A percentile compares a stretch with the other conserved stretches of the same genome.
Evolutionary conservation across 306 rosid species (phyloP).

Genomic region (Casuarina cunninghamiana): DNA sequence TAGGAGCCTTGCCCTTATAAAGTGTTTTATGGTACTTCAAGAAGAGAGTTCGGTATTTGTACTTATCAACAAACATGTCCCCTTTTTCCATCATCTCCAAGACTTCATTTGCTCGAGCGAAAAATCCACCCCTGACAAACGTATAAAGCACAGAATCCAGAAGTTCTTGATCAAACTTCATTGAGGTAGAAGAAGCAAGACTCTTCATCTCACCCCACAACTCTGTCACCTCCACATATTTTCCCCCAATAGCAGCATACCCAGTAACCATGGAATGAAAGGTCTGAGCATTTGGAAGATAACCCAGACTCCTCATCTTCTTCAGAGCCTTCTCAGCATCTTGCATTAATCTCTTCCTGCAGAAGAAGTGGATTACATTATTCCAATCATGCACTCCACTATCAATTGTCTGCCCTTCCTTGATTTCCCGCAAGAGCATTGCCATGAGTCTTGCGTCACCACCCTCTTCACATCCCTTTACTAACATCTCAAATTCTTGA

Average conservation of each 20-base stretch:
- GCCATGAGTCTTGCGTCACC: constrained; percentile 56
- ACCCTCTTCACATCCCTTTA: constrained; percentile 40
- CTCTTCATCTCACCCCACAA: constrained; percentile 92
- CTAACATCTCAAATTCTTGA: constrained; percentile 43
- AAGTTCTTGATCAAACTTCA: constrained; percentile 93
- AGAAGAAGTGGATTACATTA: constrained; percentile 76
- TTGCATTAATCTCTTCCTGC: constrained; percentile 81
- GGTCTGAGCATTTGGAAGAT: constrained; percentile 74
- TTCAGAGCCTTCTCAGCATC: constrained; percentile 79
- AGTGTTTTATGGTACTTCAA: constrained; percentile 87
- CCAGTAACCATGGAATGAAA: constrained; percentile 91
- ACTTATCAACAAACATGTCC: constrained; percentile 76
- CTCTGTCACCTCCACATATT: constrained; percentile 76
- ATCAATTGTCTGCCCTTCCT: constrained; percentile 70
- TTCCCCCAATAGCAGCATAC: constrained; percentile 86
- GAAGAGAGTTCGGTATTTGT: constrained; percentile 78
- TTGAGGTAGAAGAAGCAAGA: constrained; percentile 61
- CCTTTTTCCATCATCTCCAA: constrained; percentile 82
- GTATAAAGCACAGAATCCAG: constrained; percentile 85
- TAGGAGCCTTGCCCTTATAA: constrained; percentile 83
- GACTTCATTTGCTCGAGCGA: constrained; percentile 77
- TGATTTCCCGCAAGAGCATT: constrained; percentile 76
- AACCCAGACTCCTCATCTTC: constrained; percentile 87
- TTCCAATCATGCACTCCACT: constrained; percentile 90
- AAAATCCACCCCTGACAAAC: constrained; percentile 85